phyloP scores from a whole-genome alignment of 2,329 filamentous ascomycete species.

The Pseudogymnoascus destructans region DNA sequence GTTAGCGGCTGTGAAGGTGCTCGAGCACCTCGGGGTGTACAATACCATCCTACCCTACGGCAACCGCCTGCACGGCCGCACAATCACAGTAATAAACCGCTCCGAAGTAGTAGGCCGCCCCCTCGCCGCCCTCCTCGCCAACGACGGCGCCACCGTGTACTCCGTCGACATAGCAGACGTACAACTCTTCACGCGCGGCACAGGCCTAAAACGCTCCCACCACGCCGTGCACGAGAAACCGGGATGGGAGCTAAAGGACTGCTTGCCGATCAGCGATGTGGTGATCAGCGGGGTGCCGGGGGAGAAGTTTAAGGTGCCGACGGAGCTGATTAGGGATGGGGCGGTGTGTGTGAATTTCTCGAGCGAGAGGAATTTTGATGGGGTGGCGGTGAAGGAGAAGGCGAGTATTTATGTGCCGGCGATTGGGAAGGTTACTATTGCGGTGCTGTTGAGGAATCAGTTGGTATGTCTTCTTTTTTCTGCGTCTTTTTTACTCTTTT shows the following conservation, averaged over 20 bases:
- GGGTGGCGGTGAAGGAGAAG: constrained; percentile 78
- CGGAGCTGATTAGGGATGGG: constrained; percentile 69
- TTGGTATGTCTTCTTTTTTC: constrained; percentile 31
- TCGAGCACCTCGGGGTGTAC: constrained; percentile 93
- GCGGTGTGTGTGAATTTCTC: constrained; percentile 99
- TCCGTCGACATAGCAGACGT: constrained; percentile 86
- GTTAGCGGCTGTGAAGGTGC: constrained; percentile 88
- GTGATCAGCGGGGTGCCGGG: constrained; percentile 87
- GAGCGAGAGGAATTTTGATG: constrained; percentile 84
- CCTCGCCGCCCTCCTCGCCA: constrained; percentile 81
- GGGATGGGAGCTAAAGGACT: constrained; percentile 66
- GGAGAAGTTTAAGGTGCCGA: constrained; percentile 81
- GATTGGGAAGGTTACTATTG: constrained; percentile 95
- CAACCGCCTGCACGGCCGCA: constrained; percentile 84
- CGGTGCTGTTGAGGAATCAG: constrained; percentile 76
- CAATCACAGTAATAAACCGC: constrained; percentile 91
- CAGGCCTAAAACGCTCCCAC: constrained; percentile 70
- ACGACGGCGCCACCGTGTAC: constrained; percentile 92
- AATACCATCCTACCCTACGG: constrained; percentile 88
- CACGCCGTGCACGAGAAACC: constrained; percentile 81
- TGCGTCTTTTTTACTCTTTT: constrained; percentile 27
- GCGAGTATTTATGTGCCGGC: constrained; percentile 94
- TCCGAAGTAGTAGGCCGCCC: constrained; percentile 92
- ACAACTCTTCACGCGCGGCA: constrained; percentile 81
- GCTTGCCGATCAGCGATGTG: constrained; percentile 78